phyloP scores from a whole-genome alignment of 2,329 filamentous ascomycete species.

The Venturia carpophila region DNA sequence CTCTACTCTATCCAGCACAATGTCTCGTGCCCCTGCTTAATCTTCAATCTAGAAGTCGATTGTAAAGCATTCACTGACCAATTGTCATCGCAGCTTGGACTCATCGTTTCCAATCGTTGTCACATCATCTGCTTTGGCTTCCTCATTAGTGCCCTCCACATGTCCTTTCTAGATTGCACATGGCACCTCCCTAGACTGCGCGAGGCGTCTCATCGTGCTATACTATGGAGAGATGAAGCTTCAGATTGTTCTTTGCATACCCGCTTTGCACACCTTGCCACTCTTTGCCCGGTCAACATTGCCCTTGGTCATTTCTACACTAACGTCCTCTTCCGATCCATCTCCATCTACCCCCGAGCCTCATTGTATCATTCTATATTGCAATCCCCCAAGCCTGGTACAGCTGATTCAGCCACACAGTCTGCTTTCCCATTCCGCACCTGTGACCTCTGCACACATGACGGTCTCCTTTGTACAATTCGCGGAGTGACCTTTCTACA shows the following conservation, averaged over 20 bases:
- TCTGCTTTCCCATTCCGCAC: not conserved
- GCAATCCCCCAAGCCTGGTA: not conserved
- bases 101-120: not conserved
- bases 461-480: not conserved
- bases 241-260: not conserved
- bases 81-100: not conserved
- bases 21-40: not conserved
- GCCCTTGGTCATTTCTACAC: not conserved
- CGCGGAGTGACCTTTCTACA: not conserved
- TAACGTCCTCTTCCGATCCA: not conserved
- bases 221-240: not conserved
- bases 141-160: not conserved
- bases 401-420: not conserved
- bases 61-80: not conserved
- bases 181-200: not conserved
- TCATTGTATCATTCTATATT: conserved; percentile 7
- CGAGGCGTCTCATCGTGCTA: not conserved
- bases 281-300: too few species aligned
- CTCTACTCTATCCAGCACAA: conserved; percentile 1
- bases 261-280: not conserved
- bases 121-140: not conserved
- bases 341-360: not conserved
- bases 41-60: not conserved
- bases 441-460: not conserved
- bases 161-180: not conserved